phyloP scores from a whole-genome alignment of 306 rosid genomes.

The Cajanus cajan region DNA sequence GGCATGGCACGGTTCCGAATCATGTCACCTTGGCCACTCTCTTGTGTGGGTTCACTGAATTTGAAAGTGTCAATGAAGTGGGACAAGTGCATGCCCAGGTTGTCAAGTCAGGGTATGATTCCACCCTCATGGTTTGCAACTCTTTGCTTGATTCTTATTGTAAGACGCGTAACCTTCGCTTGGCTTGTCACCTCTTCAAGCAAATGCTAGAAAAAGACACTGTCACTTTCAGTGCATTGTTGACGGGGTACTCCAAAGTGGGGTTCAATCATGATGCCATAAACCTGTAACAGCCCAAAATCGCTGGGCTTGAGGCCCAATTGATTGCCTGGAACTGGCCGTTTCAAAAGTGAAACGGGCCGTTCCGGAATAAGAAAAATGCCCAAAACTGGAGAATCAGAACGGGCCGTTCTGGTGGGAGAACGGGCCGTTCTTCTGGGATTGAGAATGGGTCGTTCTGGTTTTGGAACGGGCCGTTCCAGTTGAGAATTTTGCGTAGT shows the following conservation, averaged over 20 bases:
- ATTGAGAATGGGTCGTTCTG: no score
- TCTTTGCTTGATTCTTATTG: slow-evolving; percentile 83
- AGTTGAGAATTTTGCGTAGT: no score
- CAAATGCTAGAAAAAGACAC: slow-evolving; percentile 58
- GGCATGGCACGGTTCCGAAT: slow-evolving; percentile 57
- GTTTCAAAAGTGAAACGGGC: no score
- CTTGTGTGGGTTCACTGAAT: slow-evolving; percentile 64
- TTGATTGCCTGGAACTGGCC: no score
- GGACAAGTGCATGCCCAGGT: slow-evolving; percentile 65
- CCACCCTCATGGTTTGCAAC: slow-evolving; percentile 71
- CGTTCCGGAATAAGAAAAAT: no score
- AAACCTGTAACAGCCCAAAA: no score
- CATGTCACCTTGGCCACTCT: slow-evolving; percentile 74
- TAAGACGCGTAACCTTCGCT: slow-evolving; percentile 51
- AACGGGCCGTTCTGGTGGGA: no score
- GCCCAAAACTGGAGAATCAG: no score
- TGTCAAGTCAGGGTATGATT: slow-evolving; percentile 59
- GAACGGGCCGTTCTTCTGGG: no score
- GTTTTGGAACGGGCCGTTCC: no score
- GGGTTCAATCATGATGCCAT: slow-evolving; percentile 63
- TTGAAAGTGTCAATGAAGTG: slow-evolving; percentile 47
- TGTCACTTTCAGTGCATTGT: slow-evolving; percentile 75
- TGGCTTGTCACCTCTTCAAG: slow-evolving; percentile 57
- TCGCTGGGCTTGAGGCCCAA: no score
- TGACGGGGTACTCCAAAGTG: slow-evolving; percentile 71